Percentiles rank a stretch among this genome's conserved stretches.
Evolutionary conservation across 495 filamentous ascomycete species (phyloP).

Genomic region (Viridothelium virens): DNA sequence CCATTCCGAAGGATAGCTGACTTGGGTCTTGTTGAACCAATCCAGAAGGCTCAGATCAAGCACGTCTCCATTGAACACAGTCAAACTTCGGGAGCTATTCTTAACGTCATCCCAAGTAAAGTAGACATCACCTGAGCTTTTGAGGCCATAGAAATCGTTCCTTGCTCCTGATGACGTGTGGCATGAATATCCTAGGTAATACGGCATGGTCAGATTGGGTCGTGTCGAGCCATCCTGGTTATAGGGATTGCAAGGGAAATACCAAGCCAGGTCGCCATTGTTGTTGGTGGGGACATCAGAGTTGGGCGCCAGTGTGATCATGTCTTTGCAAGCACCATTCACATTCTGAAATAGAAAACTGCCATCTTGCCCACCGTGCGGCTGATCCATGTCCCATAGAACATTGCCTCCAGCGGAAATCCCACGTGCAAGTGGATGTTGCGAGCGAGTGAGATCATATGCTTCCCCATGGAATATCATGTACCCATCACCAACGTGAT

Average conservation of each 20-base stretch:
- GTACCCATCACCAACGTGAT: conserved; percentile 69
- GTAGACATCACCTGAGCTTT: conserved; percentile 65
- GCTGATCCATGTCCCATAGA: conserved; percentile 71
- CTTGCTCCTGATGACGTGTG: conserved; percentile 66
- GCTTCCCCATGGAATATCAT: conserved; percentile 95
- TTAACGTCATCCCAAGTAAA: conserved; percentile 93
- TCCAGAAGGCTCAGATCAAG: conserved; percentile 83
- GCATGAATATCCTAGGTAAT: conserved; percentile 81
- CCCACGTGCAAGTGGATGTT: conserved; percentile 70
- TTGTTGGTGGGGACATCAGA: conserved; percentile 75
- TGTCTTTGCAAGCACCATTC: conserved; percentile 90
- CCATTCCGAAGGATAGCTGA: conserved; percentile 70
- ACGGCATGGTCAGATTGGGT: conserved; percentile 63
- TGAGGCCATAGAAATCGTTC: conserved; percentile 62
- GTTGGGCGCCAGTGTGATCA: conserved; percentile 62
- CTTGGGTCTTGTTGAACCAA: conserved; percentile 83
- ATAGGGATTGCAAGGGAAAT: conserved; percentile 87
- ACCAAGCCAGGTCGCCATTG: conserved; percentile 79
- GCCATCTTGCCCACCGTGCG: conserved; percentile 79
- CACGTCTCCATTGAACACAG: conserved; percentile 90
- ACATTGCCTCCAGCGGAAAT: conserved; percentile 65
- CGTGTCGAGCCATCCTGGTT: conserved; percentile 84
- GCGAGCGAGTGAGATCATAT: conserved; percentile 68
- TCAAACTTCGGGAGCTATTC: conserved; percentile 79
- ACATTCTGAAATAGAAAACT: conserved; percentile 99